Percentiles rank a stretch among this genome's conserved stretches.
These are phyloP conservation scores for Tuber indicum DNA, from an alignment of 495 filamentous ascomycete genomes.

Conservation along the genomic window DNA sequence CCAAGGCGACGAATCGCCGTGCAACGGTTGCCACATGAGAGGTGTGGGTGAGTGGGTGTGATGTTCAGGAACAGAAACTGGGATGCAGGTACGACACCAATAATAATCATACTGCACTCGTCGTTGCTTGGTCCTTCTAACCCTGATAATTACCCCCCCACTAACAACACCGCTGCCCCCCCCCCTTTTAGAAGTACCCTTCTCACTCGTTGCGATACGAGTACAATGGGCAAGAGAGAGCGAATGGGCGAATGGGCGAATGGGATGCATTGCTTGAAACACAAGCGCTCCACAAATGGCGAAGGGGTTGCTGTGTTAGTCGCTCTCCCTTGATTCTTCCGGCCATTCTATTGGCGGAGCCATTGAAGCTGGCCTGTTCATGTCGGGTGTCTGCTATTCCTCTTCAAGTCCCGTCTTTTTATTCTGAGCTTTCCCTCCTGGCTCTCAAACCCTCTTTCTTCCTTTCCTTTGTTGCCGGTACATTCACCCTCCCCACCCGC, in stretches of 20 bases:
- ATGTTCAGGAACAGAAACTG: not conserved
- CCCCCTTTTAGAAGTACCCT: not conserved
- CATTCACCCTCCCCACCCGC: not conserved
- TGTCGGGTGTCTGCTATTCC: not conserved
- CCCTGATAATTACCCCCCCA: not conserved
- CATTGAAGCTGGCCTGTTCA: not conserved
- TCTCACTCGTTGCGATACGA: constrained; percentile 2
- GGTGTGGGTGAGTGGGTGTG: not conserved
- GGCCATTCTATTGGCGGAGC: not conserved
- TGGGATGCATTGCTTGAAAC: not conserved
- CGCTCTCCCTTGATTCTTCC: not conserved
- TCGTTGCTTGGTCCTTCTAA: not conserved
- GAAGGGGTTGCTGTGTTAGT: not conserved
- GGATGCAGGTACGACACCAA: not conserved
- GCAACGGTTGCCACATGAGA: not conserved
- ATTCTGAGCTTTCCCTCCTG: constrained; percentile 2
- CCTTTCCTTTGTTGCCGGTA: not conserved
- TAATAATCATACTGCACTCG: not conserved
- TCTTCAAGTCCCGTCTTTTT: constrained; percentile 6
- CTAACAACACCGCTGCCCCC: too few relatives aligned
- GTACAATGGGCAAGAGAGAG: not conserved
- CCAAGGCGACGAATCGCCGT: not conserved
- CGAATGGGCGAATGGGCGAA: not conserved
- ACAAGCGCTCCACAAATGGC: not conserved
- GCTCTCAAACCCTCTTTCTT: constrained; percentile 7